phyloP scores from a whole-genome alignment of 225 moss, liverwort and hornwort species.

The Rhytidiadelphus loreus region DNA sequence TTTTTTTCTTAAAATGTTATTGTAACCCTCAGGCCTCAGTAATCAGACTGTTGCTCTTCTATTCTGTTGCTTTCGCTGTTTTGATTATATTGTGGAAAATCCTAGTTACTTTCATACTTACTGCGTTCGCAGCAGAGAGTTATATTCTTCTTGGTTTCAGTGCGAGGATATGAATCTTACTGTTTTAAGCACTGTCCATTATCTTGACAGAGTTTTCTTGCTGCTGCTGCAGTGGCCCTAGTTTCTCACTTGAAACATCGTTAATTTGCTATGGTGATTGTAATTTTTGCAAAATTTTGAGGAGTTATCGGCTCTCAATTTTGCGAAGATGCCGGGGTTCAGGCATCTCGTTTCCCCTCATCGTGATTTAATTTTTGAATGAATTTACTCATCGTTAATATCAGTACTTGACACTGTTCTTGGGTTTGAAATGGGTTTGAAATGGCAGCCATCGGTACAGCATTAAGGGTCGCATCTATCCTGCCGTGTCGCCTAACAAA shows the following conservation, averaged over 20 bases:
- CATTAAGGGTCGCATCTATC: conserved; percentile 56
- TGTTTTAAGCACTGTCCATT: neutral
- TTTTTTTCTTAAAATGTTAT: neutral
- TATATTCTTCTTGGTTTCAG: neutral
- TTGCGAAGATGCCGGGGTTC: neutral
- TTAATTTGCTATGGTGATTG: neutral
- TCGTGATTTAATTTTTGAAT: neutral
- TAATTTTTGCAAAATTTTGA: neutral
- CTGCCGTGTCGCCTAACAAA: conserved; percentile 42
- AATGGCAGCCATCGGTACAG: conserved; percentile 79
- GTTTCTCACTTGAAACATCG: neutral
- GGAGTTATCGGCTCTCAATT: neutral
- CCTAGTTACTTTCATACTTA: neutral
- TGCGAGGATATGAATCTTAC: neutral
- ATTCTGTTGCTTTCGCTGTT: neutral
- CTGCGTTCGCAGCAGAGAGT: neutral
- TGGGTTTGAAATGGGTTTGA: conserved; percentile 2
- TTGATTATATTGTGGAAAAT: neutral
- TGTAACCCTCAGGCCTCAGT: neutral
- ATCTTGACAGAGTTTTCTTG: neutral
- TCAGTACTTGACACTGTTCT: neutral
- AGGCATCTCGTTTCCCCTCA: neutral
- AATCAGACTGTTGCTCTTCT: neutral
- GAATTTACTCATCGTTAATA: neutral
- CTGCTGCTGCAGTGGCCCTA: neutral